Evolutionary conservation across 2,329 filamentous ascomycete genomes (phyloP).

Genomic region (Penicillium sp.): DNA sequence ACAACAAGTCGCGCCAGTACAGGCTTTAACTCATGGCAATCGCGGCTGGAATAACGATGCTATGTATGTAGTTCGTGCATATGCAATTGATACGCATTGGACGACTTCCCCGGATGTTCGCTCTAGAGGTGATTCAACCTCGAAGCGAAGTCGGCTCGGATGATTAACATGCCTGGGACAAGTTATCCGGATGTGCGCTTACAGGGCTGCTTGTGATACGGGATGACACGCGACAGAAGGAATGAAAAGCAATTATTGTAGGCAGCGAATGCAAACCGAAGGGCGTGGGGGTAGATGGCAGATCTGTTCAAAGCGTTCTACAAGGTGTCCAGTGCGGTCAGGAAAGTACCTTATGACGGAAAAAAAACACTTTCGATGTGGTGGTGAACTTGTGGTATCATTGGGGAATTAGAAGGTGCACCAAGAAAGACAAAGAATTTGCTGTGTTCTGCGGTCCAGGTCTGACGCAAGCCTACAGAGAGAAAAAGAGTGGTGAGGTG

Average conservation of each 20-base stretch:
- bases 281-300: background rate
- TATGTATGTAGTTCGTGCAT: too few species aligned
- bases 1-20: background rate
- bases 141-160: too few species aligned
- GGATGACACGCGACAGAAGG: background rate
- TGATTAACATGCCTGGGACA: background rate
- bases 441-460: slow-evolving; percentile 32
- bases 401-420: background rate
- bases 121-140: background rate
- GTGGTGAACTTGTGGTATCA: slow-evolving; percentile 11
- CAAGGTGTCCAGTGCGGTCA: background rate
- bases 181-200: background rate
- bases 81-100: background rate
- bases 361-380: background rate
- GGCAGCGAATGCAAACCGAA: background rate
- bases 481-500: slow-evolving; percentile 16
- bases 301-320: background rate
- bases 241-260: background rate
- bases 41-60: background rate
- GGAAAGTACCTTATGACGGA: background rate
- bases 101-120: background rate
- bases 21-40: background rate
- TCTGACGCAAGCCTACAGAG: slow-evolving; percentile 40
- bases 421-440: background rate
- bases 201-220: background rate